Base-by-base conservation (phyloP, 257 asterid genomes). In the Lavandula angustifolia region DNA sequence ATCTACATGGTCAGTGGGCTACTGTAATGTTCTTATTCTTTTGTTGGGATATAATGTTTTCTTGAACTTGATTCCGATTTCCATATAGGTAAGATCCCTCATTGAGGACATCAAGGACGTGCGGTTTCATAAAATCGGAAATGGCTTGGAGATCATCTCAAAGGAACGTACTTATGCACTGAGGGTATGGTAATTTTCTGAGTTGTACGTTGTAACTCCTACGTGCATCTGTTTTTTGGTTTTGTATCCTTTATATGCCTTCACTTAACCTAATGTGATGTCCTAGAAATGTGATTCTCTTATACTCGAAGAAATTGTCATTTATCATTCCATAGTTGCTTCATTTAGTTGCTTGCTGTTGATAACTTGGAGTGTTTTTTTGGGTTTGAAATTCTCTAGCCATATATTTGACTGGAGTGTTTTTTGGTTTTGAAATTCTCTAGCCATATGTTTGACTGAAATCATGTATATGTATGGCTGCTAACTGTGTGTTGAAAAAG, bases 71-170 rank as follows among this genome's bases (percentile, higher is more conserved):
- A 71, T 60, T 48, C 34, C 11, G 43, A 13, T n/a, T 64, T 64
- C 42, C 7, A 57, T 17, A 17, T 64, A 87, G 97, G 97, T 87
- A 71, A 82, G 95, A 74, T 92, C 97, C 51, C 92, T 92, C 50
- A 79, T 92, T 72, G 99, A 92, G 80, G 97, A 92, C 75, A 89
- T 92, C 78, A 92, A 87, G 81, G 97, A 85, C 54, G 99, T 92
- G 69, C 76, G 95, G 42, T 92, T 92, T 84, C 96, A 87, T 82
- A 92, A 92, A 76, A 81, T 87, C 42, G 95, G 99, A 54, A 84
- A 85, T 48, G 92, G 99, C 43, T 74, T 92, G 83, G 97, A 89
- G 78, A 84, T 81, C 34, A 92, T 89, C 66, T 78, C 96, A 0
- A 84, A 73, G 69, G 95, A 83, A 44, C 86, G 87, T 38, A 81